Evolutionary conservation across 768 basidiomycete species (phyloP).

Genomic region (Tephrocybe sp.): DNA sequence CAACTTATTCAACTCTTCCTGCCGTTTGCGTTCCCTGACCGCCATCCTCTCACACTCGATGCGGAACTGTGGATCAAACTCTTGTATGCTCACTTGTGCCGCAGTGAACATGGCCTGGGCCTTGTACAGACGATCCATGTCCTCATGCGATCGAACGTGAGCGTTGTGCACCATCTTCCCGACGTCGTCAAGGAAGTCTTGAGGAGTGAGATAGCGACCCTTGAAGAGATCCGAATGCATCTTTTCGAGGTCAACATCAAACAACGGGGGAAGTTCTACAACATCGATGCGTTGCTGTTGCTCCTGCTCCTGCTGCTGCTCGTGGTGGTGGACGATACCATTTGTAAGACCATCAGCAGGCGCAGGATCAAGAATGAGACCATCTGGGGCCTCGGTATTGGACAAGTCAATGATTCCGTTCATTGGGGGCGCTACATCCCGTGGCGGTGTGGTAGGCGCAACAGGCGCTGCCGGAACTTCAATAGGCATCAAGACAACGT

Average conservation of each 20-base stretch:
- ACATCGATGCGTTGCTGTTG: constrained; percentile 34
- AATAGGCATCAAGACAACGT: constrained; percentile 24
- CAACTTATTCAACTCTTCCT: constrained; percentile 55
- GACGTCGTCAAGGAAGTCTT: constrained; percentile 84
- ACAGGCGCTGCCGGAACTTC: constrained; percentile 7
- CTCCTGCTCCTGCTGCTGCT: constrained; percentile 25
- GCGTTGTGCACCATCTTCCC: constrained; percentile 81
- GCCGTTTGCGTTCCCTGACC: constrained; percentile 64
- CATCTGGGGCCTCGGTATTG: constrained; percentile 27
- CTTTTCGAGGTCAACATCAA: constrained; percentile 89
- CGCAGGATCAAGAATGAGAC: constrained; percentile 21
- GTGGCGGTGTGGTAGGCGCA: constrained; percentile 32
- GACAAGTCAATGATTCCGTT: constrained; percentile 47
- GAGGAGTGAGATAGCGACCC: constrained; percentile 82
- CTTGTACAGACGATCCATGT: constrained; percentile 74
- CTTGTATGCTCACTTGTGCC: constrained; percentile 81
- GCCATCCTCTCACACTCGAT: constrained; percentile 91
- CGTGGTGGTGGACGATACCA: constrained; percentile 30
- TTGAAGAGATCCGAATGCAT: constrained; percentile 87
- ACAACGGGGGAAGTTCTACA: constrained; percentile 52
- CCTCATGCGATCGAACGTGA: constrained; percentile 52
- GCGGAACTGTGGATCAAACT: constrained; percentile 77
- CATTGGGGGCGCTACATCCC: constrained; percentile 34
- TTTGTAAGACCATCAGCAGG: constrained; percentile 38
- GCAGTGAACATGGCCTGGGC: constrained; percentile 91